These are phyloP conservation scores for Pestalotiopsis sp. DNA, from an alignment of 2,329 filamentous ascomycete species.

Conservation along the genomic window DNA sequence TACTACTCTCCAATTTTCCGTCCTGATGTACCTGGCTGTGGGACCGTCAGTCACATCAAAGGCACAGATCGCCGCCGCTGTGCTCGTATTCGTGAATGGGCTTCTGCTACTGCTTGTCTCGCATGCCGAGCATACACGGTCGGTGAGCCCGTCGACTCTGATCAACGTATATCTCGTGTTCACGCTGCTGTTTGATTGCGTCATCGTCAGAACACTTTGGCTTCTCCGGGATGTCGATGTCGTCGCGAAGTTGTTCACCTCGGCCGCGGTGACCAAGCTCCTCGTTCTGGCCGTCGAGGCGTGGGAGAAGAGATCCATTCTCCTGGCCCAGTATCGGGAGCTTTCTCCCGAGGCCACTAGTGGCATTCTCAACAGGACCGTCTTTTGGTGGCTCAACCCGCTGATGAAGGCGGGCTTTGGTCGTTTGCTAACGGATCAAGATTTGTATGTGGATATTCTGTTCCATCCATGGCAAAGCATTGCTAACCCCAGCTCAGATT, in stretches of 20 bases:
- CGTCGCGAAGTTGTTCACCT: constrained; percentile 22
- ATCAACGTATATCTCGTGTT: constrained; percentile 19
- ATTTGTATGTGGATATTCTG: constrained; percentile 28
- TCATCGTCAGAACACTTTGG: constrained; percentile 11
- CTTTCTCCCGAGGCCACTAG: constrained; percentile 19
- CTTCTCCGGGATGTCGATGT: constrained; percentile 7
- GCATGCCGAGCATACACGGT: constrained; percentile 11
- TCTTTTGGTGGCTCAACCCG: constrained; percentile 29
- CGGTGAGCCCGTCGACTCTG: constrained; percentile 12
- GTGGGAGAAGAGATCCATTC: constrained; percentile 24
- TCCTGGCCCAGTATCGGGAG: constrained; percentile 21
- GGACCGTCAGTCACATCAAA: background rate
- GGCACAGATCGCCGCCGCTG: constrained; percentile 5
- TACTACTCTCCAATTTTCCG: background rate
- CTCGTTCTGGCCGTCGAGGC: constrained; percentile 22
- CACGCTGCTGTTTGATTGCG: constrained; percentile 11
- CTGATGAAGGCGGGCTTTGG: constrained; percentile 24
- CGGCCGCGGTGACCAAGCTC: constrained; percentile 22
- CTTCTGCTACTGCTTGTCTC: constrained; percentile 9
- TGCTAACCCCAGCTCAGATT: constrained; percentile 17
- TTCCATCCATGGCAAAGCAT: constrained; percentile 17
- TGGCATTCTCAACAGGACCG: constrained; percentile 25
- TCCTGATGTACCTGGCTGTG: background rate
- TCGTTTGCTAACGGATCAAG: constrained; percentile 23
- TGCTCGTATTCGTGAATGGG: constrained; percentile 7